Percentiles rank a stretch among this genome's conserved stretches.
Conservation (phyloP, 768 basidiomycete genomes). For the Clavulina sp. region DNA sequence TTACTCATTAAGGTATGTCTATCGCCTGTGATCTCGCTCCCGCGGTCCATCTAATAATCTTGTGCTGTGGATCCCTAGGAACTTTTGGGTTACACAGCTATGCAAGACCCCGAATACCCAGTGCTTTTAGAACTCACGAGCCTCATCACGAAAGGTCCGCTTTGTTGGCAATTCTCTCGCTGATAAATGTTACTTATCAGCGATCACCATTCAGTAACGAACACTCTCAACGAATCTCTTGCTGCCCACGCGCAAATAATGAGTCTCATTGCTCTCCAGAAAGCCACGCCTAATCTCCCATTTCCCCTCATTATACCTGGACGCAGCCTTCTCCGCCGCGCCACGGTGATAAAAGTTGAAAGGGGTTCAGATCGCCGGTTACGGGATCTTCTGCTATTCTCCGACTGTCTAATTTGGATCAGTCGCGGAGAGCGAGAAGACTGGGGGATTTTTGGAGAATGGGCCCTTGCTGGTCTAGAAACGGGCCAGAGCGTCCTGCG, state of each 20-base stretch:
- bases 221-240: conserved; percentile 61
- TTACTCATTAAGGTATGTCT: conserved; percentile 41
- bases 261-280: conserved; percentile 58
- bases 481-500: background rate
- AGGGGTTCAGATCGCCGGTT: conserved; percentile 23
- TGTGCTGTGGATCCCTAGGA: conserved; percentile 24
- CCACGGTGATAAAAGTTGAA: conserved; percentile 13
- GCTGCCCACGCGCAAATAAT: conserved; percentile 64
- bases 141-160: conserved; percentile 59
- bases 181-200: conserved; percentile 1
- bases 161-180: too few relatives aligned
- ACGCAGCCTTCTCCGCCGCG: conserved; percentile 53
- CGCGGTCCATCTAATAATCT: background rate
- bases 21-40: background rate
- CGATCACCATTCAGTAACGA: conserved; percentile 37
- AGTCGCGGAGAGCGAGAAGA: conserved; percentile 21
- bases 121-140: conserved; percentile 41
- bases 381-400: conserved; percentile 65
- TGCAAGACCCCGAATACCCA: conserved; percentile 47
- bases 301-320: conserved; percentile 67
- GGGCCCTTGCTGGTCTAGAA: background rate
- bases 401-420: conserved; percentile 71
- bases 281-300: conserved; percentile 55
- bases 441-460: background rate
- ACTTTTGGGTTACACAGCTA: conserved; percentile 46